A percentile compares a stretch with the other conserved stretches of the same genome.
phyloP scores from a whole-genome alignment of 2,329 filamentous ascomycete species.

The Boeremia exigua region DNA sequence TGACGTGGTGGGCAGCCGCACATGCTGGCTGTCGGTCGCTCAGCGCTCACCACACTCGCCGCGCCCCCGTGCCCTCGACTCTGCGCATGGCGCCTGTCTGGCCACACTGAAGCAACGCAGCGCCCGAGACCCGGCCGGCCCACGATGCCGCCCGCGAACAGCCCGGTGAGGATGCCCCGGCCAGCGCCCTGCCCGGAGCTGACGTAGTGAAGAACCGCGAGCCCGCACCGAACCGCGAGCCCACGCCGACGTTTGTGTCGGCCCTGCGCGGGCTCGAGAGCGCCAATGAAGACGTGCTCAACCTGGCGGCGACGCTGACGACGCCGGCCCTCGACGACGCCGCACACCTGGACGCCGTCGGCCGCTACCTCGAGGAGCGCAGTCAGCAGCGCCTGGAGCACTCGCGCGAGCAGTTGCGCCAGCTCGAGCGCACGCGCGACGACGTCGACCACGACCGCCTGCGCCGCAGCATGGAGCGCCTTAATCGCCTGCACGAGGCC shows the following conservation, averaged over 20 bases:
- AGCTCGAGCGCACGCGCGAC: slow-evolving; percentile 28
- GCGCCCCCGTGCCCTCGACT: slow-evolving; percentile 12
- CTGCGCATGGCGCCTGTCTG: slow-evolving; percentile 24
- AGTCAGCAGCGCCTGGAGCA: slow-evolving; percentile 27
- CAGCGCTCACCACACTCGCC: slow-evolving; percentile 1
- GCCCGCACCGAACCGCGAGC: slow-evolving; percentile 29
- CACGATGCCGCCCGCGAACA: slow-evolving; percentile 48
- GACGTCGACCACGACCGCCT: slow-evolving; percentile 51
- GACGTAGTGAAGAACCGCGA: slow-evolving; percentile 28
- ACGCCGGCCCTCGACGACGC: slow-evolving; percentile 54
- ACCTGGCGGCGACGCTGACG: slow-evolving; percentile 57
- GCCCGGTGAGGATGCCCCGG: slow-evolving; percentile 28
- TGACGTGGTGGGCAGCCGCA: background rate
- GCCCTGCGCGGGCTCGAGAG: slow-evolving; percentile 56
- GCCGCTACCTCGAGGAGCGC: slow-evolving; percentile 30
- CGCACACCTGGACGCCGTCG: slow-evolving; percentile 28
- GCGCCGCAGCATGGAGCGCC: slow-evolving; percentile 51
- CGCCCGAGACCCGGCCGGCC: background rate
- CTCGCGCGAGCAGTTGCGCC: slow-evolving; percentile 35
- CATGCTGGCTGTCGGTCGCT: slow-evolving; percentile 1
- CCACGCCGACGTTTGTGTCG: slow-evolving; percentile 52
- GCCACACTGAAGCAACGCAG: slow-evolving; percentile 5
- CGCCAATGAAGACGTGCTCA: slow-evolving; percentile 49
- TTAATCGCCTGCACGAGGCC: slow-evolving; percentile 48
- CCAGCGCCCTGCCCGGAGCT: slow-evolving; percentile 15